phyloP scores from a whole-genome alignment of 768 basidiomycete species.

The Candolleomyces eurysporus region DNA sequence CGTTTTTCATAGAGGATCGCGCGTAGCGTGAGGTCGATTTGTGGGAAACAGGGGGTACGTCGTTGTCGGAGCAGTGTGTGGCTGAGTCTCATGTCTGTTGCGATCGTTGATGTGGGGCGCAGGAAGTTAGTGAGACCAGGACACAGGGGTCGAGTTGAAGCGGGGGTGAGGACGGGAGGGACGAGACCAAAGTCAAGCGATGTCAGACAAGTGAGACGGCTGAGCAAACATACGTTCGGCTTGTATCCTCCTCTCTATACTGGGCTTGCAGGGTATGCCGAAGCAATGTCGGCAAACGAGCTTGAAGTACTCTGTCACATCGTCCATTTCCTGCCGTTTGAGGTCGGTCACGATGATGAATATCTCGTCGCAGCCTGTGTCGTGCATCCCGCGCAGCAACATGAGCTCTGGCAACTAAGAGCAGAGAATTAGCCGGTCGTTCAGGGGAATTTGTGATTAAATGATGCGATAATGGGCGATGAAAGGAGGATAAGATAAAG shows the following conservation, averaged over 20 bases:
- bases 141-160: neutral
- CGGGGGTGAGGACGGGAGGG: constrained; percentile 7
- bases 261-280: constrained; percentile 61
- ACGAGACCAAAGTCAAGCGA: neutral
- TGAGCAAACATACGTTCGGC: constrained; percentile 56
- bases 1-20: constrained; percentile 75
- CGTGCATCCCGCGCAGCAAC: constrained; percentile 79
- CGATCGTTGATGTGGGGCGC: too few species aligned
- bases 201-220: neutral
- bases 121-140: too few species aligned
- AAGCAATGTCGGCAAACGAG: constrained; percentile 67
- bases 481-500: neutral
- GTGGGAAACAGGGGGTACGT: constrained; percentile 78
- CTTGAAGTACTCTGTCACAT: constrained; percentile 76
- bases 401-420: constrained; percentile 73
- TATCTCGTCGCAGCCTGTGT: constrained; percentile 74
- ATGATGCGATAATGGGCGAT: neutral
- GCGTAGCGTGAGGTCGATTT: constrained; percentile 75
- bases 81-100: constrained; percentile 60
- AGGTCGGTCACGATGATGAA: constrained; percentile 78
- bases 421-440: constrained; percentile 1
- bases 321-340: constrained; percentile 79
- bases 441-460: too few species aligned
- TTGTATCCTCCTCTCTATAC: constrained; percentile 64
- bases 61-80: constrained; percentile 66